Evolutionary conservation across 345 rosid genomes (phyloP), one percentile per base, ranked within the genome.

Genomic region (Cardiospermum halicacabum): DNA sequence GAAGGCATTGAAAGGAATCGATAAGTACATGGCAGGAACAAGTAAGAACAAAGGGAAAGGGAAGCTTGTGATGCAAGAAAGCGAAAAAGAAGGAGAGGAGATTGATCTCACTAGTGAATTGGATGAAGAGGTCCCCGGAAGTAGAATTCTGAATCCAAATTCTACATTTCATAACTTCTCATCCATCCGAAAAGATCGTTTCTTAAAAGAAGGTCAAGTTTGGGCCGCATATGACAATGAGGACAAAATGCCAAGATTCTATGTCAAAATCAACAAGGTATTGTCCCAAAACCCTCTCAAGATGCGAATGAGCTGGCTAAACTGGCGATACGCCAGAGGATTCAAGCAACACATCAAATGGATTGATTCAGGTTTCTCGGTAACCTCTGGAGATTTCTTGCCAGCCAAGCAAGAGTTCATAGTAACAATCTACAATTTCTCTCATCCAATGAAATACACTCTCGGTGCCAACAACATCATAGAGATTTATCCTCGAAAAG

Each of bases 221-320:
- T 95, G 99, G 99, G 99, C 97, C 65, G 97, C 96, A 5, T 95
- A 95, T 72, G 99, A 91, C 24, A 84, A 85, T 62, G 84, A 81
- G 32, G 97, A 91, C 69, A 97, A 96, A 34, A 89, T 95, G 99
- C 99, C 99, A 56, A 90, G 99, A 40, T 91, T 75, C 65, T 94
- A 91, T 74, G 97, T 97, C 53, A 86, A 92, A 79, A 87, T 94
- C 73, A 92, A 84, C 56, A 87, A 86, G 74, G 96, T 94, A 55
- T 67, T 87, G 5, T 89, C 99, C 51, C 19, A 66, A 76, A 77
- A 75, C 43, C 99, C 99, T 25, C 91, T 94, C 68, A 87, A 83
- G 81, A 68, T 91, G 87, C 82, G 73, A 73, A 87, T 94, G 67
- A 84, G 99, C 62, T 94, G 99, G 97, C 96, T 94, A 57, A 89